These are phyloP conservation scores for Rhizomucor pusillus DNA, from an alignment of 371 early-diverging fungal species.

Conservation along the genomic window DNA sequence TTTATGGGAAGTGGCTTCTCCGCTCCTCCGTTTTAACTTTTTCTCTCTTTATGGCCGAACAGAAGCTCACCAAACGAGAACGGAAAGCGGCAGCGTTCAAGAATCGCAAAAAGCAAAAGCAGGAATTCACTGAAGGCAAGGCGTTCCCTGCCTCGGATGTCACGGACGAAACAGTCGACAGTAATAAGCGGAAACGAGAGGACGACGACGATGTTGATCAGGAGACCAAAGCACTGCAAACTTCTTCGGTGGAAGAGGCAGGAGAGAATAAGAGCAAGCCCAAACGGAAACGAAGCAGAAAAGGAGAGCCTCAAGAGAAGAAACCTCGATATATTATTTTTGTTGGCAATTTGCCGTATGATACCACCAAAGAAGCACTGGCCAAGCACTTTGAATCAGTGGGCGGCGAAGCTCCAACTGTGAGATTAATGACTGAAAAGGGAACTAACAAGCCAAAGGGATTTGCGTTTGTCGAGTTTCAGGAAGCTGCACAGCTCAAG, in stretches of 20 bases:
- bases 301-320: slow-evolving; percentile 19
- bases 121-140: slow-evolving; percentile 32
- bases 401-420: slow-evolving; percentile 49
- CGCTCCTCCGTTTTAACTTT: slow-evolving; percentile 1
- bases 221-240: not conserved
- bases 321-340: slow-evolving; percentile 61
- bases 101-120: slow-evolving; percentile 52
- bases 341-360: slow-evolving; percentile 73
- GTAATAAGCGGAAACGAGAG: slow-evolving; percentile 10
- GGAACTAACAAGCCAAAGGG: slow-evolving; percentile 74
- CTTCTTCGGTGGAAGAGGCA: not conserved
- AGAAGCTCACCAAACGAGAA: slow-evolving; percentile 68
- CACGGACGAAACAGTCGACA: slow-evolving; percentile 9
- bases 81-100: slow-evolving; percentile 64
- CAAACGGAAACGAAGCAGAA: slow-evolving; percentile 15
- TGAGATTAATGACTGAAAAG: slow-evolving; percentile 74
- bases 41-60: slow-evolving; percentile 27
- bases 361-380: slow-evolving; percentile 64
- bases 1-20: not conserved
- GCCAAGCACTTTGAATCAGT: slow-evolving; percentile 62
- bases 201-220: slow-evolving; percentile 18
- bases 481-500: slow-evolving; percentile 50
- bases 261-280: not conserved
- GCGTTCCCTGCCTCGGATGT: slow-evolving; percentile 40
- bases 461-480: slow-evolving; percentile 77